Percentiles rank a stretch among this genome's conserved stretches.
phyloP scores from a whole-genome alignment of 2,329 filamentous ascomycete genomes.

The Pyrenochaeta sp. region DNA sequence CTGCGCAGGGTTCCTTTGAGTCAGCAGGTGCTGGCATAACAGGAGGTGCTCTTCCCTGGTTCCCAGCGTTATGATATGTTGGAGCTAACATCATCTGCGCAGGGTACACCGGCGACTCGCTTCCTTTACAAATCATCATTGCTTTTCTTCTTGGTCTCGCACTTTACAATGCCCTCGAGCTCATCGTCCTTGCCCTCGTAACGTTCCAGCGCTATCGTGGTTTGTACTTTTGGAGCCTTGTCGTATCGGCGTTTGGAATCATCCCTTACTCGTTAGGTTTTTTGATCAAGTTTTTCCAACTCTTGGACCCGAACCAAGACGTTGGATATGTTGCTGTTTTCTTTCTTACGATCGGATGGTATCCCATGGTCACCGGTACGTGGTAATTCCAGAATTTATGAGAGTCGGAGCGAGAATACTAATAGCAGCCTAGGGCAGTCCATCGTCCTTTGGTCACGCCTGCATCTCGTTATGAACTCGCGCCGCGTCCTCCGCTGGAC shows the following conservation, averaged over 20 bases:
- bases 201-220: constrained; percentile 59
- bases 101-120: constrained; percentile 45
- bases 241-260: constrained; percentile 55
- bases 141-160: constrained; percentile 49
- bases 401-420: constrained; percentile 8
- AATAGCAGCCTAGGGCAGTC: constrained; percentile 57
- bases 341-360: constrained; percentile 63
- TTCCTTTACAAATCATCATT: constrained; percentile 41
- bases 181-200: constrained; percentile 57
- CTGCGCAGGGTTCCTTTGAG: constrained; percentile 36
- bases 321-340: constrained; percentile 52
- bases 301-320: constrained; percentile 35
- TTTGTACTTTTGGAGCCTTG: constrained; percentile 60
- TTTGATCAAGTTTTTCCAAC: constrained; percentile 53
- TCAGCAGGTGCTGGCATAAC: constrained; percentile 45
- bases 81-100: not conserved
- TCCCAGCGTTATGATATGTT: not conserved
- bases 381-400: not conserved
- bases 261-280: constrained; percentile 60
- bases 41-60: constrained; percentile 30
- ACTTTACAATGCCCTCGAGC: constrained; percentile 55
- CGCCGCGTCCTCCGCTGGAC: constrained; percentile 58
- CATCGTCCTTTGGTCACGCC: constrained; percentile 68
- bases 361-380: constrained; percentile 63
- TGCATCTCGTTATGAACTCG: constrained; percentile 67